Evolutionary conservation across 768 basidiomycete genomes (phyloP), one percentile per base, ranked within the genome.

Genomic region (Suillus spraguei): DNA sequence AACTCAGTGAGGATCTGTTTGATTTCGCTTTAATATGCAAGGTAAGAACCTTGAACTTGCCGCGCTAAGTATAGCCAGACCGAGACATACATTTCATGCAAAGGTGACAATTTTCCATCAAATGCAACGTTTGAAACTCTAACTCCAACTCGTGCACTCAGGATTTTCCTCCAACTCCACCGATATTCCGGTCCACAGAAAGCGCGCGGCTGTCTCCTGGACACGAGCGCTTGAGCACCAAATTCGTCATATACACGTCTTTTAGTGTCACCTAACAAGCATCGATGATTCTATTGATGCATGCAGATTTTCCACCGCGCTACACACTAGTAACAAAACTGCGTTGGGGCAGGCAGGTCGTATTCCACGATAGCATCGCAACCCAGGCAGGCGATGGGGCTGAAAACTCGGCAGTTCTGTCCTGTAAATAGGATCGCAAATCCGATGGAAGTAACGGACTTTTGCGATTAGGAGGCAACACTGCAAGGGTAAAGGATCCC

Each of bases 271-370:
- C 64, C 13, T 24, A 70, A 2, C 10, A 83, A 71, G 8, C 77
- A 72, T 0, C 66, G 59, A 63, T 90, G 88, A 10, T 90, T 87
- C 87, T 88, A 91, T 53, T n/a, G n/a, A 44, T 86, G 86, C 0
- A 76, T 76, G 65, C 90, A 91, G 0, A 73, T 79, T 74, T 86
- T 89, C 89, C 89, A 91, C 10, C 63, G 76, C 33, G 70, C 80
- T 0, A 84, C 84, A 68, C 90, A 91, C 11, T 86, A 55, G 68
- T 91, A 89, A 68, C 88, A 90, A 71, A 90, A 89, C 66, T 89
- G 69, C 0, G 78, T 75, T 11, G 64, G 59, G 61, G 79, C 0
- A 71, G 78, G 65, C 87, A 89, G 17, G 81, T 87, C 75, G 89
- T 88, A 56, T 66, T 90, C 88, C 44, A 89, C 79, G 55, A 89